Evolutionary conservation across 306 rosid genomes (phyloP), one percentile per base, ranked within the genome.

Genomic region (Begonia masoniana): DNA sequence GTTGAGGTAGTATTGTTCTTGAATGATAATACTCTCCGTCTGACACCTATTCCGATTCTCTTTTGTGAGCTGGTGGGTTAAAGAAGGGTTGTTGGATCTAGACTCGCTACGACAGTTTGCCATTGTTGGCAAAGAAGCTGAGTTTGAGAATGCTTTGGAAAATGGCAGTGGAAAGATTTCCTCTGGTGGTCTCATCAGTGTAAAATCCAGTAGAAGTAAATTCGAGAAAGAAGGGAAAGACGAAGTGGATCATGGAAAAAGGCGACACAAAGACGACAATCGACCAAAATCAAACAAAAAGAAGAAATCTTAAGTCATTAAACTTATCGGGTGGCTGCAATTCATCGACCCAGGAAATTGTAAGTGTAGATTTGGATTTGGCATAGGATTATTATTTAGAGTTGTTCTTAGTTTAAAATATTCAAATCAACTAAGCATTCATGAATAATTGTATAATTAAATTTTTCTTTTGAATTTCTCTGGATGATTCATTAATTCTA

Each of bases 21-120:
- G 39, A 31, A 31, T 31, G 39, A 31, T 7, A 31, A 31, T 31
- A 31, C 39, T 31, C 39, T 31, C n/a, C 1, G 39, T 31, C 5
- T 31, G 39, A 31, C 9, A 31, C 39, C 39, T 31, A 31, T 31
- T 31, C 39, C 8, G 39, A 31, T 31, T 4, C 39, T 31, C 39
- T 7, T 31, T 31, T 31, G 8, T 31, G 39, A 31, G 39, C 39
- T 31, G 39, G 9, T 31, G 9, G 49, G 15, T n/a, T n/a, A 69
- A 76, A 7, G 80, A 76, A 24, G 65, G 70, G 50, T 60, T 59
- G 51, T 65, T 83, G 14, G 55, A 74, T 66, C 79, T 84, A 2
- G 87, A 73, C 42, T 41, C 50, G 50, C 72, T 81, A 63, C 75
- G 77, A 57, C 75, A 68, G 57, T 87, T 69, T 59, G 85, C 94